Evolutionary conservation across 176 grass and related monocot species (phyloP), one percentile per base, ranked within the genome.

Genomic region (Aegilops longissima): DNA sequence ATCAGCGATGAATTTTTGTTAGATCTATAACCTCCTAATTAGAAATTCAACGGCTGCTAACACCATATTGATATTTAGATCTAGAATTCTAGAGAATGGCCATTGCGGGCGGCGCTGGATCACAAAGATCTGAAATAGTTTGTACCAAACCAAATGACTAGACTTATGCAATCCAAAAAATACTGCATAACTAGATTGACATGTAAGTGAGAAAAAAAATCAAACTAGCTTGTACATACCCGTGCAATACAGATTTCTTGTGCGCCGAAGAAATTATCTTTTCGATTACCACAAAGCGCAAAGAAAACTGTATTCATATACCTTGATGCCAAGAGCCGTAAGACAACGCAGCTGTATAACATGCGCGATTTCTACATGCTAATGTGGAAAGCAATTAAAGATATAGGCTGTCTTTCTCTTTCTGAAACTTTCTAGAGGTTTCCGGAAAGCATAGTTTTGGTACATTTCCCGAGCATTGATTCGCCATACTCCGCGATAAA

Each of bases 281-380:
- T 27, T 78, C 33, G 3, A 71, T 61, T 59, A 38, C 10, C 29
- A 39, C 21, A 82, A 21, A 39, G n/a, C 36, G 9, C 40, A 3
- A 77, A 70, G 18, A 68, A 56, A 49, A 62, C 16, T 3, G 51
- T 61, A 78, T 14, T 68, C 30, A 72, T 80, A 89, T 40, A 85
- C 34, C 13, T n/a, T 7, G 30, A 69, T 0, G 10, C 14, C 25
- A 76, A 51, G 73, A 76, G 66, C 3, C 2, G 6, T 4, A 82
- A 23, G 64, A 51, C 13, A 6, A 2, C 36, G 21, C 35, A 39
- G 5, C 4, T 39, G 0, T 77, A 12, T 5, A 38, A 71, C 17
- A 82, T 12, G 29, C 27, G 62, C 64, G n/a, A 42, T 52, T 76
- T 14, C 1, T 47, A 78, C 21, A 7, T 63, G 71, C 36, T 61